These are phyloP conservation scores for Filobasidium floriforme DNA, from an alignment of 768 basidiomycete species.

Conservation along the genomic window DNA sequence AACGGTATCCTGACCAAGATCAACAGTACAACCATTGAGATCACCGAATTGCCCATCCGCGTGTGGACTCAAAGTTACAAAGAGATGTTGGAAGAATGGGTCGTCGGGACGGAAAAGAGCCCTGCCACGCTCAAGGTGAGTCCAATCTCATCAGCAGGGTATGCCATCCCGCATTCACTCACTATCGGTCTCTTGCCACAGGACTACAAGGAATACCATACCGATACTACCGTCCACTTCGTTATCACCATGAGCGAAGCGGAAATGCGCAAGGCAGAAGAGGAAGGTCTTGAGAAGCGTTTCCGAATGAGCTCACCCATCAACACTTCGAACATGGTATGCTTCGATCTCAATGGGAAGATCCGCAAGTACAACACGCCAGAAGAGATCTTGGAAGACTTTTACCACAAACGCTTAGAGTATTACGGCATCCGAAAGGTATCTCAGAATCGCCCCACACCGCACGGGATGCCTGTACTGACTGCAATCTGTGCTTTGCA, in stretches of 20 bases:
- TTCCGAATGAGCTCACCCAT: conserved; percentile 83
- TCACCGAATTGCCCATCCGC: conserved; percentile 90
- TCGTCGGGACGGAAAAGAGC: conserved; percentile 65
- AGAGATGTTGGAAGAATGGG: conserved; percentile 80
- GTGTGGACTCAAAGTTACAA: conserved; percentile 92
- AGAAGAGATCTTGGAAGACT: conserved; percentile 87
- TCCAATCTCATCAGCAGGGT: not conserved
- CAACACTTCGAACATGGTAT: conserved; percentile 94
- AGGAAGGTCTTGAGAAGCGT: conserved; percentile 77
- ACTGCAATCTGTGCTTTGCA: conserved; percentile 42
- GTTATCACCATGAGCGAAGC: conserved; percentile 69
- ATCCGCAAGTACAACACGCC: conserved; percentile 85
- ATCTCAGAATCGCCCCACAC: not conserved
- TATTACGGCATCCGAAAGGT: conserved; percentile 97
- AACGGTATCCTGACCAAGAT: conserved; percentile 65
- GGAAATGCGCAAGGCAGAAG: conserved; percentile 76
- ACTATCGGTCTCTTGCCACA: conserved; percentile 40
- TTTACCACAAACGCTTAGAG: conserved; percentile 77
- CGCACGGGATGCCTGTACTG: not conserved
- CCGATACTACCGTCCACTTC: conserved; percentile 85
- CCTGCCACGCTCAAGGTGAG: conserved; percentile 69
- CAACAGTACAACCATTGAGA: conserved; percentile 82
- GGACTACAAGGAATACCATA: conserved; percentile 97
- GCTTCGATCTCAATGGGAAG: conserved; percentile 92
- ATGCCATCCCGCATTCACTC: not conserved